phyloP scores from a whole-genome alignment of 1,284 basidiomycete genomes.

The Rhodotorula sp. region DNA sequence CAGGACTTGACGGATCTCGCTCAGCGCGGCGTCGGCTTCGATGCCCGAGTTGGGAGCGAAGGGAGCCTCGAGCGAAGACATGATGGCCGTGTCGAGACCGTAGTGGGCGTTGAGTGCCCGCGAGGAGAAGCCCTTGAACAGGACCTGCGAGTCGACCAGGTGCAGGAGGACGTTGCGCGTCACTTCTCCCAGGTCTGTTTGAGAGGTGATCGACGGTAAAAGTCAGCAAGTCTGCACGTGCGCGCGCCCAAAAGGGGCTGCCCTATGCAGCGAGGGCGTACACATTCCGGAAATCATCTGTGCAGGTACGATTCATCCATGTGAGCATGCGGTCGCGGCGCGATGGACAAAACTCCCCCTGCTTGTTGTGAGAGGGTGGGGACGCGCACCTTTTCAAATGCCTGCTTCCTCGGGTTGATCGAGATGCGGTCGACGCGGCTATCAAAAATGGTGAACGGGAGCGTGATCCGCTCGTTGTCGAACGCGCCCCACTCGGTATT shows the following conservation, averaged over 20 bases:
- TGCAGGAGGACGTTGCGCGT: conserved; percentile 80
- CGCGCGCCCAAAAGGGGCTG: too few species aligned
- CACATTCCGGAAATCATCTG: conserved; percentile 94
- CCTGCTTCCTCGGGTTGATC: conserved; percentile 90
- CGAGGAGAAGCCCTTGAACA: conserved; percentile 79
- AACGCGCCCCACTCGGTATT: conserved; percentile 99
- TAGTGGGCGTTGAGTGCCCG: conserved; percentile 78
- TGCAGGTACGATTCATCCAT: too few species aligned
- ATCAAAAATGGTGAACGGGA: conserved; percentile 90
- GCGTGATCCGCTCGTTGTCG: conserved; percentile 78
- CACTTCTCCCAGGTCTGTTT: conserved; percentile 78
- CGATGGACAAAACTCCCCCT: too few species aligned
- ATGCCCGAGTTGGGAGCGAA: conserved; percentile 27
- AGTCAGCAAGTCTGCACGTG: background rate
- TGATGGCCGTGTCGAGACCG: conserved; percentile 85
- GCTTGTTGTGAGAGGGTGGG: too few species aligned
- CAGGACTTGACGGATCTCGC: conserved; percentile 45
- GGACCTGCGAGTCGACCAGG: conserved; percentile 68
- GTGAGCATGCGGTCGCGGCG: background rate
- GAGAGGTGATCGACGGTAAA: background rate
- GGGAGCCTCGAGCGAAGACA: conserved; percentile 73
- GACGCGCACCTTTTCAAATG: conserved; percentile 72
- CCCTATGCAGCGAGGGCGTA: background rate
- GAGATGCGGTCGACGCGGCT: conserved; percentile 87
- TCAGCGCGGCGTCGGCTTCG: conserved; percentile 21